A percentile compares a stretch with the other conserved stretches of the same genome.
Evolutionary conservation across 352 stramenopile species (phyloP).

Genomic region (Pythium brassicae): DNA sequence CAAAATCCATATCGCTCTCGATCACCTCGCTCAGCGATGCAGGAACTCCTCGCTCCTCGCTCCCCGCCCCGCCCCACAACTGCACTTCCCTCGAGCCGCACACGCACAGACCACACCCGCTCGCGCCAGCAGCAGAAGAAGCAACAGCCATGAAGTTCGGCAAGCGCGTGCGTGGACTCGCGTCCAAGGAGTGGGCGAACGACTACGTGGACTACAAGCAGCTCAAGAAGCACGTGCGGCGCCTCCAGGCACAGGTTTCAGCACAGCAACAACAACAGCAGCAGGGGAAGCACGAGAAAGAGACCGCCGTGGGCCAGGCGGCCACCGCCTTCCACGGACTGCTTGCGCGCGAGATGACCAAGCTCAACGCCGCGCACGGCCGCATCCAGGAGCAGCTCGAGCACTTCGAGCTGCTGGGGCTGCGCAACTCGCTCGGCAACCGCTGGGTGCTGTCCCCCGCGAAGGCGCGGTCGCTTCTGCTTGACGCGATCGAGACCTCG

Average conservation of each 20-base stretch:
- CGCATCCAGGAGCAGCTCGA: constrained; percentile 52
- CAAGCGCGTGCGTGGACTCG: constrained; percentile 73
- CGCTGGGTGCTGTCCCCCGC: constrained; percentile 51
- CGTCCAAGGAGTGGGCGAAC: constrained; percentile 43
- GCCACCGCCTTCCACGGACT: constrained; percentile 23
- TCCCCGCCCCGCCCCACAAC: too few species aligned
- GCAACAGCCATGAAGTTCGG: constrained; percentile 67
- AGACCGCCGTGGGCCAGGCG: not conserved
- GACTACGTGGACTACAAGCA: constrained; percentile 85
- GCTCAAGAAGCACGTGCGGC: constrained; percentile 66
- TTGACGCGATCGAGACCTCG: constrained; percentile 59
- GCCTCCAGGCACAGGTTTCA: constrained; percentile 7
- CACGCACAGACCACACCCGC: too few species aligned
- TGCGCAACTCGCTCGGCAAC: constrained; percentile 41
- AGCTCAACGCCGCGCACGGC: constrained; percentile 54
- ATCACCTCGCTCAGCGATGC: too few species aligned
- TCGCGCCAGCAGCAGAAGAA: constrained; percentile 15
- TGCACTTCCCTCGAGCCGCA: too few species aligned
- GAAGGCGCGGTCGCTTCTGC: constrained; percentile 46
- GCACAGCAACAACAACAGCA: not conserved
- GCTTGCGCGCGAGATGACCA: constrained; percentile 45
- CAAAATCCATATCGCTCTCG: too few species aligned
- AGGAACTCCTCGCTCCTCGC: too few species aligned
- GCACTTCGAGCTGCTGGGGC: constrained; percentile 25
- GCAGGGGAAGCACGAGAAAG: not conserved